Conservation (phyloP, 2,329 filamentous ascomycete species). For the Claviceps sp. region DNA sequence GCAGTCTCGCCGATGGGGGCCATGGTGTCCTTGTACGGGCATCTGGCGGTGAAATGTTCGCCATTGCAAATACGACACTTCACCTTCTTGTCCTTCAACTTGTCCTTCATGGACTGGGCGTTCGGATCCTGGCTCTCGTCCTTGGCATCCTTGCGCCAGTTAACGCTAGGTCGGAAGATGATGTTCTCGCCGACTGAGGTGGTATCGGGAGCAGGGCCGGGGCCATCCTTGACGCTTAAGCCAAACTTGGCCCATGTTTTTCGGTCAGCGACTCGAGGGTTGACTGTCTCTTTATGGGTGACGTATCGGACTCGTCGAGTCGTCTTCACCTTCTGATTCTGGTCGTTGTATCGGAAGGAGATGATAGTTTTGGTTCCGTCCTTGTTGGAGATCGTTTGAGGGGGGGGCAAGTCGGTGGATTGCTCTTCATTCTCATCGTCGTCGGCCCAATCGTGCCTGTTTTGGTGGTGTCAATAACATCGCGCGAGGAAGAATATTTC, state of each 20-base stretch:
- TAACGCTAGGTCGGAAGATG: constrained; percentile 81
- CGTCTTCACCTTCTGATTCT: constrained; percentile 92
- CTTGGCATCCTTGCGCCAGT: constrained; percentile 85
- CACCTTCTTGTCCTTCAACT: constrained; percentile 98
- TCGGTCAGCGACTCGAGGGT: constrained; percentile 91
- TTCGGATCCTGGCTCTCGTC: constrained; percentile 64
- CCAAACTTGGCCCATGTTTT: constrained; percentile 92
- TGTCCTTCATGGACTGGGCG: constrained; percentile 62
- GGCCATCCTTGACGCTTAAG: constrained; percentile 67
- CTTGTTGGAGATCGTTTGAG: constrained; percentile 89
- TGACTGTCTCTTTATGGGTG: constrained; percentile 83
- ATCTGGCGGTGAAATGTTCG: constrained; percentile 98
- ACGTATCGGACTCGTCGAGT: constrained; percentile 91
- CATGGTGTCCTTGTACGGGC: constrained; percentile 99
- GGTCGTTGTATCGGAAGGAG: constrained; percentile 79
- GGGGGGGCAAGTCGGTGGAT: constrained; percentile 57
- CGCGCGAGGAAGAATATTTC: neutral
- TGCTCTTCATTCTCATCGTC: constrained; percentile 78
- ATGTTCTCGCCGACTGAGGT: constrained; percentile 97
- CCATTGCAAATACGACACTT: constrained; percentile 98
- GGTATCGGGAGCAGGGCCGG: constrained; percentile 76
- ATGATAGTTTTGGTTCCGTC: constrained; percentile 96
- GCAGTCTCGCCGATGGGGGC: constrained; percentile 59
- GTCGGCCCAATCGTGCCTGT: constrained; percentile 80
- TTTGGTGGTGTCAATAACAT: constrained; percentile 22